Conservation (phyloP, 495 filamentous ascomycete species). For the Cercophora samala region DNA sequence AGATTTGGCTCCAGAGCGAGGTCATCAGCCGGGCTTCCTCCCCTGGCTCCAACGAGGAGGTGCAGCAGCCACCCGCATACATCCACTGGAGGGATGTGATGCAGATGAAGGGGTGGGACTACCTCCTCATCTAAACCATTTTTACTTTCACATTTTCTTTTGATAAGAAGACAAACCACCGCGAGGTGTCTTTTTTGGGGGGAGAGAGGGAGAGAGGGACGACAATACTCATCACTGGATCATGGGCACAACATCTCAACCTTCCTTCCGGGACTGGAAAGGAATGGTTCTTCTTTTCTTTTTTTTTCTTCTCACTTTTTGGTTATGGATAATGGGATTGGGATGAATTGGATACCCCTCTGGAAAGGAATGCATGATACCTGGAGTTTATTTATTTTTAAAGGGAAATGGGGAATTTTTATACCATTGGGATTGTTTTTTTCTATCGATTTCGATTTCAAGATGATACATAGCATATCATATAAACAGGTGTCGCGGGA, state of each 20-base stretch:
- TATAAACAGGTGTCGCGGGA: no score
- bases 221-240: background rate
- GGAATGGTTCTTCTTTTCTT: no score
- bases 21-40: constrained; percentile 19
- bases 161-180: background rate
- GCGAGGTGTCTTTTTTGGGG: constrained; percentile 15
- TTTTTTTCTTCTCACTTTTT: no score
- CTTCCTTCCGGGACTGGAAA: no score
- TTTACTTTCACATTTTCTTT: constrained; percentile 15
- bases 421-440: no score
- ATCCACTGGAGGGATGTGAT: constrained; percentile 95
- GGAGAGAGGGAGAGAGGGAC: background rate
- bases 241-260: background rate
- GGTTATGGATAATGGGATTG: no score
- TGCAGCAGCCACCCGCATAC: constrained; percentile 40
- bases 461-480: no score
- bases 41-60: constrained; percentile 30
- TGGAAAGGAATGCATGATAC: no score
- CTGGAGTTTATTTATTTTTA: no score
- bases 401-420: no score
- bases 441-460: no score
- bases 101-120: constrained; percentile 87
- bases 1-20: constrained; percentile 78
- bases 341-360: no score
- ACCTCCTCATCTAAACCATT: constrained; percentile 71